A percentile compares a stretch with the other conserved stretches of the same genome.
Evolutionary conservation across 1,284 basidiomycete genomes (phyloP).

Genomic region (Cerioporus squamosus): DNA sequence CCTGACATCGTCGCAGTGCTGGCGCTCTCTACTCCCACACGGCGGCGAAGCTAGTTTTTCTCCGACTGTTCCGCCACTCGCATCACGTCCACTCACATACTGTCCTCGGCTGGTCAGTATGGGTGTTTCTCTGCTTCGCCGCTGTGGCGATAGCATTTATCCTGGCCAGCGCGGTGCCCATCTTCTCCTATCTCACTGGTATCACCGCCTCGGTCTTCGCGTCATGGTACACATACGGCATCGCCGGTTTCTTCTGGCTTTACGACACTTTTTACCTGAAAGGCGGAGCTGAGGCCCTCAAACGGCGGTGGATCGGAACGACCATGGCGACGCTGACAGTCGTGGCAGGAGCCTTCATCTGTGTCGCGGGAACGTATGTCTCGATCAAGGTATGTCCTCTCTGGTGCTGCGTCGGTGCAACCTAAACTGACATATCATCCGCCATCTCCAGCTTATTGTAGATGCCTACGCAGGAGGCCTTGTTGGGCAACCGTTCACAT

Average conservation of each 20-base stretch:
- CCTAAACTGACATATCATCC: background rate
- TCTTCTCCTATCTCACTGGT: conserved; percentile 57
- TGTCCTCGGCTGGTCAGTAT: conserved; percentile 48
- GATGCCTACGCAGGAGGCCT: conserved; percentile 48
- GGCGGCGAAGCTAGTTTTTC: conserved; percentile 64
- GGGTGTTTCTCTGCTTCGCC: conserved; percentile 42
- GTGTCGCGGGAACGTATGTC: conserved; percentile 31
- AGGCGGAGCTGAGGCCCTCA: conserved; percentile 40
- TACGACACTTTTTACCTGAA: conserved; percentile 48
- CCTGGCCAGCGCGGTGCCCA: conserved; percentile 57
- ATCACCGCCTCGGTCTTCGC: conserved; percentile 61
- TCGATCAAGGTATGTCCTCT: background rate
- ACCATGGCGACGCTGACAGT: conserved; percentile 48
- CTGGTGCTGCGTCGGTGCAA: background rate
- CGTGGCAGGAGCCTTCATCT: conserved; percentile 55
- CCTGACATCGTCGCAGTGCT: conserved; percentile 35
- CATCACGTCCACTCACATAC: conserved; percentile 63
- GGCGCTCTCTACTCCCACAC: conserved; percentile 55
- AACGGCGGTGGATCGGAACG: conserved; percentile 37
- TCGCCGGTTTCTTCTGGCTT: conserved; percentile 63
- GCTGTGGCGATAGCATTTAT: conserved; percentile 54
- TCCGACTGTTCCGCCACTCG: conserved; percentile 61
- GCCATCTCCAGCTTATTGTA: conserved; percentile 46
- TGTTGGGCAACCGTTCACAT: conserved; percentile 57
- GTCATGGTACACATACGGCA: conserved; percentile 60